Base-by-base conservation (phyloP, 2,329 filamentous ascomycete genomes). In the Colletotrichum lupini region DNA sequence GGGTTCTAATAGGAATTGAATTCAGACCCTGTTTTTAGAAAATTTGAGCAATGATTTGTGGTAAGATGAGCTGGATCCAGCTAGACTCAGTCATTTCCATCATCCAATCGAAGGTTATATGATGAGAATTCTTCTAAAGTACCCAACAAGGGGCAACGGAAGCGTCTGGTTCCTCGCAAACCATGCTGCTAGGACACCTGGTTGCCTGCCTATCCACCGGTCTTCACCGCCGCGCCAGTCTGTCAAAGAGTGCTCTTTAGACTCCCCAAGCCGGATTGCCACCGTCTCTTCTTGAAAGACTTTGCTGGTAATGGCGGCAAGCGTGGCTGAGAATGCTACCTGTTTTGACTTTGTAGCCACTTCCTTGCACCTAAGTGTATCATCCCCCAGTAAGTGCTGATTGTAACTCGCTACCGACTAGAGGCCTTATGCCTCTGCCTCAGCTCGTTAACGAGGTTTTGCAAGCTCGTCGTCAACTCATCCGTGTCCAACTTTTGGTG, bases 401-500 rank as follows among this genome's bases (percentile, higher is more conserved):
- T 9, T 22, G 16, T 22, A 49, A 11, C 19, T 37, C 30, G 19
- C 53, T 22, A 4, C 67, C 60, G 73, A 68, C 32, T 14, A 9
- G 52, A 57, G 22, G 30, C 16, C 24, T 37, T 61, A 42, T 58
- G 26, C 37, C 59, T 72, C 16, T 68, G 72, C 37, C 59, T 67
- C 49, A 85, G 79, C 60, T 84, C 82, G 52, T 79, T 79, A 46
- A 84, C 80, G 11, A 85, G 78, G 42, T 78, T 75, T 72, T 85
- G 83, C 26, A 79, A 77, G 67, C 70, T 79, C 74, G 49, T 79
- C 72, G 59, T 77, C 74, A 80, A 82, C 79, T 78, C 85, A 76
- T 76, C 77, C 64, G 83, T 85, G 67, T 89, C 86, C 67, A 88
- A 85, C 68, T 82, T 84, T 76, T 85, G 84, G 72, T 89, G 85